A percentile compares a stretch with the other conserved stretches of the same genome.
phyloP scores from a whole-genome alignment of 345 rosid species.

The Dipteronia sinensis region DNA sequence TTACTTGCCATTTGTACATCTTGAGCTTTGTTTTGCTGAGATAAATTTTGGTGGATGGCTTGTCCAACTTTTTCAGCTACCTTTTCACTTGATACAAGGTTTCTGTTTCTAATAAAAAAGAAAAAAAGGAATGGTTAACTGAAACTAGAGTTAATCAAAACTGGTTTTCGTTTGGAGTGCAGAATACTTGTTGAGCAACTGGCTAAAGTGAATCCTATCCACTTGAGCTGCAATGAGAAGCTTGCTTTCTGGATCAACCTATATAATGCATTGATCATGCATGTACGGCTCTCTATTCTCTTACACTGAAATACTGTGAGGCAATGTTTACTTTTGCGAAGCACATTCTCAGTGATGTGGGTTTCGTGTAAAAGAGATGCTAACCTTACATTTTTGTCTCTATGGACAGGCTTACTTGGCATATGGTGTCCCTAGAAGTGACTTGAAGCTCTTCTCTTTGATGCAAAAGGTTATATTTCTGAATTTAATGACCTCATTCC shows the following conservation, averaged over 20 bases:
- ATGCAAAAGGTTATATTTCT: slow-evolving; percentile 83
- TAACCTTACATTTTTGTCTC: slow-evolving; percentile 7
- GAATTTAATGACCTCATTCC: slow-evolving; percentile 22
- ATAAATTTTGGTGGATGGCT: neutral
- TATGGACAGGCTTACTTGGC: slow-evolving; percentile 84
- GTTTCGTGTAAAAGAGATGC: slow-evolving; percentile 1
- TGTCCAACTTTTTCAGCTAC: neutral
- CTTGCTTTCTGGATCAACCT: slow-evolving; percentile 97
- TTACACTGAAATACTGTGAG: neutral
- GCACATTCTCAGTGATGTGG: slow-evolving; percentile 10
- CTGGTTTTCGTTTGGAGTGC: slow-evolving; percentile 23
- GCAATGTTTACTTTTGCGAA: neutral
- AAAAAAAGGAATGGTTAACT: neutral
- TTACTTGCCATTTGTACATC: neutral
- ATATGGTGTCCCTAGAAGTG: slow-evolving; percentile 93
- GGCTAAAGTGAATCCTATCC: slow-evolving; percentile 80
- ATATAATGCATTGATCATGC: slow-evolving; percentile 96
- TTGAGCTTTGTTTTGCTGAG: neutral
- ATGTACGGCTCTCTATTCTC: slow-evolving; percentile 48
- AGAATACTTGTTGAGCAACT: slow-evolving; percentile 89
- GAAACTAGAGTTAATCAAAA: slow-evolving; percentile 18
- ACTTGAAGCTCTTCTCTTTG: slow-evolving; percentile 86
- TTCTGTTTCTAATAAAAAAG: neutral
- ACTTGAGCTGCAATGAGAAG: slow-evolving; percentile 71
- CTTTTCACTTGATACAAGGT: neutral